Base-by-base conservation (phyloP, 2,329 filamentous ascomycete genomes). In the Monosporascus cannonballus region DNA sequence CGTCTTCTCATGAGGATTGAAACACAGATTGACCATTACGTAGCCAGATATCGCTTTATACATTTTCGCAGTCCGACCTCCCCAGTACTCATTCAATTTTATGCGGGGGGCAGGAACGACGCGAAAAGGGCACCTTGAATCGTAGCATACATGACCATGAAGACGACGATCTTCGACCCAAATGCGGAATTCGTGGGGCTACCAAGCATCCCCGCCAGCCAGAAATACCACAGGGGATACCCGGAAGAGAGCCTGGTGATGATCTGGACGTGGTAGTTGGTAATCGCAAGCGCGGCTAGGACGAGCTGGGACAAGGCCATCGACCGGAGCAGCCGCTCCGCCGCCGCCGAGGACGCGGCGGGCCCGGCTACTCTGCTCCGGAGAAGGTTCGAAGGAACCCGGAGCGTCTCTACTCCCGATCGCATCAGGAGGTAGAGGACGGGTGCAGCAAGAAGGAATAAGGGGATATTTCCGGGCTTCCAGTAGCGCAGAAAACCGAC, bases 251-350 rank as follows among this genome's bases (percentile, higher is more conserved):
- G 79, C 24, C 94, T 83, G 45, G 87, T 96, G 63, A 97, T 87
- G 60, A 99, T 95, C 70, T 99, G 94, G 25, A 96, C 87, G 66
- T 99, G 94, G 65, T 95, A 96, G 57, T 76, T 90, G 14, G 86
- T 90, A 20, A 92, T 70, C 20, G 90, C 89, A 54, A 93, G 69
- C 2, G 81, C 55, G 1, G 87, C 85, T 18, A 99, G 75, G 3
- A 92, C 53, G 1, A 88, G 69, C 69, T 99, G 93, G 4, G 83
- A 80, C 3, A 85, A 70, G 1, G 90, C 90, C 55, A 96, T 74
- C 22, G 81, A 79, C 27, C 70, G 70, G 6, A 83, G 59, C 9
- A 83, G 54, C 11, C 42, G 14, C 9, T 62, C 36, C 36, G 55
- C 59, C 30, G 47, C 20, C 38, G 55, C 53, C 24, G 52, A 47